Percentiles rank a stretch among this genome's conserved stretches.
These are phyloP conservation scores for Phytopythium kandeliae DNA, from an alignment of 352 stramenopile genomes.

Conservation along the genomic window DNA sequence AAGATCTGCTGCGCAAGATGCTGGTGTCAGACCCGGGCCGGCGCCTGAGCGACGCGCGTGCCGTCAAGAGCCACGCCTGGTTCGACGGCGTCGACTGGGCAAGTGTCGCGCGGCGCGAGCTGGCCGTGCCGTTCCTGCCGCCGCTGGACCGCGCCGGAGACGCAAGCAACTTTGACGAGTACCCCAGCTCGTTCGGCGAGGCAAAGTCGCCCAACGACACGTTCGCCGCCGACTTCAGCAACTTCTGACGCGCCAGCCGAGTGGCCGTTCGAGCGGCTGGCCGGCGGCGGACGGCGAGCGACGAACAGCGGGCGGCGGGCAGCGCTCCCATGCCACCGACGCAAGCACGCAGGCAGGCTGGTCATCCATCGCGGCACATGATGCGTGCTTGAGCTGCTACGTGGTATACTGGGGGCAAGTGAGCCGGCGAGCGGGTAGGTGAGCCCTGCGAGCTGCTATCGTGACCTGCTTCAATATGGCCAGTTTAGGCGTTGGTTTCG, in stretches of 20 bases:
- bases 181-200: slow-evolving; percentile 47
- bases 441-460: no score
- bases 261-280: no score
- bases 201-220: slow-evolving; percentile 23
- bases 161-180: slow-evolving; percentile 60
- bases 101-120: slow-evolving; percentile 33
- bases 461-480: no score
- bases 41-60: slow-evolving; percentile 34
- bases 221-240: slow-evolving; percentile 28
- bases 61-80: slow-evolving; percentile 60
- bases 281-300: no score
- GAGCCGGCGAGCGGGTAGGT: no score
- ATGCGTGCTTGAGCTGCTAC: no score
- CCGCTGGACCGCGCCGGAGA: slow-evolving; percentile 35
- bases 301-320: no score
- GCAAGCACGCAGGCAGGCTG: background rate
- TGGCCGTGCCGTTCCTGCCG: slow-evolving; percentile 43
- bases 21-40: slow-evolving; percentile 45
- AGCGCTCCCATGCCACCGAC: no score
- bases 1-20: slow-evolving; percentile 65
- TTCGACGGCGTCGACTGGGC: slow-evolving; percentile 65
- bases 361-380: no score
- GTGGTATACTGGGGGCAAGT: no score
- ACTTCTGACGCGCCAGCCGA: slow-evolving; percentile 23
- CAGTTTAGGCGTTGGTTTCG: no score